These are phyloP conservation scores for Aspergillus tubingensis DNA, from an alignment of 2,329 filamentous ascomycete species.

Conservation along the genomic window DNA sequence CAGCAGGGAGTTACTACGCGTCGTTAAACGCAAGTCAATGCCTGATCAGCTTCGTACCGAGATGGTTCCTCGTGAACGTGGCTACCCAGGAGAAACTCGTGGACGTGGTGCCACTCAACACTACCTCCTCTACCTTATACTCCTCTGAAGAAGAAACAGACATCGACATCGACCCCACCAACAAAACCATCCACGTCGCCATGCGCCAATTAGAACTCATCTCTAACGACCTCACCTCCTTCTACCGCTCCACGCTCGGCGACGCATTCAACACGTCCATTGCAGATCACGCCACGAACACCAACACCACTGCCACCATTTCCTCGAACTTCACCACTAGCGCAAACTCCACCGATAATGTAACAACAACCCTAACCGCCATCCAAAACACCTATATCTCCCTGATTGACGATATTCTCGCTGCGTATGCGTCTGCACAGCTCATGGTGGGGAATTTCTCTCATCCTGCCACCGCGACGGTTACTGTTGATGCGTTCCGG, in stretches of 20 bases:
- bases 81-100: neutral
- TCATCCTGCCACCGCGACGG: neutral
- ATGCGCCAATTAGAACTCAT: neutral
- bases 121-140: no score
- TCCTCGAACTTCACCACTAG: neutral
- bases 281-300: neutral
- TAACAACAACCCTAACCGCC: neutral
- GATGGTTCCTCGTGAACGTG: neutral
- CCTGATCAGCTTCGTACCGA: neutral
- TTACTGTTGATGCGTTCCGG: neutral
- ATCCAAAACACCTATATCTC: neutral
- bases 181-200: constrained; percentile 1
- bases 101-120: no score
- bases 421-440: neutral
- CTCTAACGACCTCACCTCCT: constrained; percentile 1
- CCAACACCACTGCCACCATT: neutral
- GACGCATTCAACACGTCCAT: constrained; percentile 2
- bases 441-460: neutral
- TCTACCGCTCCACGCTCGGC: neutral
- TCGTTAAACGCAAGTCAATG: neutral
- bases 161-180: neutral
- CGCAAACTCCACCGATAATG: neutral
- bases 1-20: neutral
- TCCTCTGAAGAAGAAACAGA: neutral
- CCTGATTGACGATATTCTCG: neutral